Evolutionary conservation across 23 red algal species (phyloP), one percentile per base, ranked within the genome.

Genomic region (Pyropia haitanensis): DNA sequence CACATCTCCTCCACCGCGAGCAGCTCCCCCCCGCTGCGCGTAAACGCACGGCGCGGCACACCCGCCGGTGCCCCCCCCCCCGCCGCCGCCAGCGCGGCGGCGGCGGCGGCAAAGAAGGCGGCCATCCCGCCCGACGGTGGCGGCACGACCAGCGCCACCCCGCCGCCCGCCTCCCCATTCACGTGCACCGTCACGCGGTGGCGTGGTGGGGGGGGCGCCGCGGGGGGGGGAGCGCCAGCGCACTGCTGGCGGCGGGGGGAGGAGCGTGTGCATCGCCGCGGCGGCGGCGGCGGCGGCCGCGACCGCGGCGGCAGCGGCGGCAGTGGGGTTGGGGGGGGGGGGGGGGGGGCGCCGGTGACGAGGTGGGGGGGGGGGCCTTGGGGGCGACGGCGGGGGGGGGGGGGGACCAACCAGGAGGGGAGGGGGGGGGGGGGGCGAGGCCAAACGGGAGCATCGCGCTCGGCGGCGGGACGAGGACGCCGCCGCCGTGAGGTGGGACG

Each of bases 121-220:
- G 39, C 39, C 49, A 88, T 49, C 4, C 49, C 69, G 26, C 75
- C 51, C 34, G 82, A 46, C 8, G 39, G 4, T n/a, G n/a, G n/a
- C 0, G 39, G 82, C 27, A 88, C 51, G 14, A 88, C 25, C 31
- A 88, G 72, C 0, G 82, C 72, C 64, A 63, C 75, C 14, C 82
- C 82, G 23, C 72, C 61, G 22, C 30, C 46, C 20, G 62, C 72
- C 5, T 31, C 53, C 2, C 82, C 82, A 55, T 88, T 88, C 12
- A 70, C 21, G 63, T 88, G 82, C 18, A 88, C 82, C 20, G 82
- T 88, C n/a, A 88, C 82, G 17, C 79, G 67, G 33, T 58, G 51
- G 22, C 63, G 58, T 28, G 60, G 59, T 12, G 60, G 25, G 0
- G 68, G 68, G 2, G 79, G 68, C 2, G 79, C 67, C 3, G 68